Evolutionary conservation across 371 early-diverging fungal species (phyloP).

Genomic region (Apophysomyces variabilis): DNA sequence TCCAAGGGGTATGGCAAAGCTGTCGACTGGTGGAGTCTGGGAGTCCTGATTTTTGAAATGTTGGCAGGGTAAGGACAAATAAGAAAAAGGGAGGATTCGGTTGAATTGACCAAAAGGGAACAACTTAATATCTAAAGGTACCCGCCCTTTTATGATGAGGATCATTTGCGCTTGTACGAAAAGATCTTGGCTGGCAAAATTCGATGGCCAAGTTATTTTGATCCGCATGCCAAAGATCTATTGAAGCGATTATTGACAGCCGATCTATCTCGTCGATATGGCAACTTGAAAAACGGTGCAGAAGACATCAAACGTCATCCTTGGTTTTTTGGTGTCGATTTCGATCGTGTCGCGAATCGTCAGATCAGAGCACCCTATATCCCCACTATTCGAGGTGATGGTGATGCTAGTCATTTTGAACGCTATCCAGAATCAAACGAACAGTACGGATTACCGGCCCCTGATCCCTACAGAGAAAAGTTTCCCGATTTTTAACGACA

Average conservation of each 20-base stretch:
- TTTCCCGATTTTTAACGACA: constrained; percentile 37
- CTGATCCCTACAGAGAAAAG: constrained; percentile 32
- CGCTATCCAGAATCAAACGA: constrained; percentile 84
- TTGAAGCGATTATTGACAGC: constrained; percentile 85
- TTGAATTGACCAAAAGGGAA: background rate
- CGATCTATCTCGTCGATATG: constrained; percentile 90
- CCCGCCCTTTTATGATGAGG: constrained; percentile 97
- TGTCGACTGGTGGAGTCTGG: constrained; percentile 98
- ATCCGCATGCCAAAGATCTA: constrained; percentile 88
- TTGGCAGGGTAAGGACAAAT: constrained; percentile 35
- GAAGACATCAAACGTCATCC: constrained; percentile 92
- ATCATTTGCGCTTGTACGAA: constrained; percentile 93
- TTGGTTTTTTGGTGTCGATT: constrained; percentile 96
- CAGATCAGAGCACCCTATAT: constrained; percentile 91
- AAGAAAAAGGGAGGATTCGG: background rate
- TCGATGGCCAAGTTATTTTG: constrained; percentile 90
- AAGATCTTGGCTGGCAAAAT: constrained; percentile 90
- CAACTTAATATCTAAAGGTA: constrained; percentile 61
- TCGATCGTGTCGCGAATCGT: constrained; percentile 74
- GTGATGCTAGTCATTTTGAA: constrained; percentile 96
- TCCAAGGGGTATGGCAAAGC: constrained; percentile 95
- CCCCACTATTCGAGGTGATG: constrained; percentile 83
- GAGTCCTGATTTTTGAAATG: constrained; percentile 86
- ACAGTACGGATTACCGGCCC: constrained; percentile 48
- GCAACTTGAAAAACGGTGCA: constrained; percentile 89